Percentiles rank a stretch among this genome's conserved stretches.
Conservation (phyloP, 495 filamentous ascomycete genomes). For the Xylaria venustula region DNA sequence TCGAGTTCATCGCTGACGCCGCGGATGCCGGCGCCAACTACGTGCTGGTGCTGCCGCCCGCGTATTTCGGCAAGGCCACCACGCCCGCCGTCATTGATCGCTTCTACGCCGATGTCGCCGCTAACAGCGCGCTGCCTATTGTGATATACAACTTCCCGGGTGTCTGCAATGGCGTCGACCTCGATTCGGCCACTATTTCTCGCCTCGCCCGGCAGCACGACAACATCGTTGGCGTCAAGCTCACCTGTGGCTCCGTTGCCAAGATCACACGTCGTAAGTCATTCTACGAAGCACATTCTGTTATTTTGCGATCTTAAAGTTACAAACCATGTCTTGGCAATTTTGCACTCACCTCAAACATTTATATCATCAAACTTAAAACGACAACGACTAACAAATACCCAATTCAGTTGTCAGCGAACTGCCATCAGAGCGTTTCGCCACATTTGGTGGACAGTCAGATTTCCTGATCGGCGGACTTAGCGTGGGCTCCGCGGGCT, state of each 20-base stretch:
- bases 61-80: slow-evolving; percentile 63
- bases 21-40: slow-evolving; percentile 58
- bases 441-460: slow-evolving; percentile 66
- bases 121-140: slow-evolving; percentile 51
- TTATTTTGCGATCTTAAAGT: no score
- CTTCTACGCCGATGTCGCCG: slow-evolving; percentile 62
- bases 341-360: not conserved
- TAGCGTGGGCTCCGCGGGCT: slow-evolving; percentile 59
- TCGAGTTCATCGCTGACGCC: slow-evolving; percentile 59
- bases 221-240: slow-evolving; percentile 60
- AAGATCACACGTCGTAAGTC: slow-evolving; percentile 45
- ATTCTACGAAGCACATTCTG: not conserved
- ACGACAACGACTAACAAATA: not conserved
- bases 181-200: slow-evolving; percentile 62
- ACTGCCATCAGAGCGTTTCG: slow-evolving; percentile 56
- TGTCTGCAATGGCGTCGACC: slow-evolving; percentile 69
- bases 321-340: no score
- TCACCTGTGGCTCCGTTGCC: slow-evolving; percentile 68
- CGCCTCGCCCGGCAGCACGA: slow-evolving; percentile 47
- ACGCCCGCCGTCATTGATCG: slow-evolving; percentile 54
- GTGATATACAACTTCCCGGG: slow-evolving; percentile 72
- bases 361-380: not conserved
- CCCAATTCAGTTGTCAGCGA: slow-evolving; percentile 42
- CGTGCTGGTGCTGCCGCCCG: slow-evolving; percentile 60
- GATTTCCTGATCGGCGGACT: slow-evolving; percentile 68